Base-by-base conservation (phyloP, 2,329 filamentous ascomycete species). In the Fusarium pininemorale region DNA sequence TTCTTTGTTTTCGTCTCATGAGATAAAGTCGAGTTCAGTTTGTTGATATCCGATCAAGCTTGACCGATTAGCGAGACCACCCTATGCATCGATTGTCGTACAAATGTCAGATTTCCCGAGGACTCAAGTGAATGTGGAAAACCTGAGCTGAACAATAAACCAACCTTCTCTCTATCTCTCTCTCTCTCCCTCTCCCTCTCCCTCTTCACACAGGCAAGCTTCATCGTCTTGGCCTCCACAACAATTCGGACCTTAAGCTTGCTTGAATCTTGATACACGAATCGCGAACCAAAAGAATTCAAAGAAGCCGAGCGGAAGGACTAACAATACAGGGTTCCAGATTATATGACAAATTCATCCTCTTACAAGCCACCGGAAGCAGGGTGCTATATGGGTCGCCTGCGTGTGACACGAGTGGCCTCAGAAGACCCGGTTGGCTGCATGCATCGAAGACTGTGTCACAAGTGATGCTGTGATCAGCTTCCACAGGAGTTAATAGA, bases 351-450 rank as follows among this genome's bases (percentile, higher is more conserved):
- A 42, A 18, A 41, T 22, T 18, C 42, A 38, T 42, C 20, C 39
- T 59, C 32, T 41, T 39, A 22, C 45, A 64, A 69, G 64, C 41
- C 54, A 50, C 50, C 41, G 54, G 69, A 44, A 63, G 30, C 42
- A 61, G 28, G 28, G 39, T 37, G 48, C 71, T 67, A 70, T 59
- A 67, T 61, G 61, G 70, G 57, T 53, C 37, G 38, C 39, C 26
- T 16, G 24, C 8, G 56, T 70, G 60, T 48, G 62, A 63, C 57
- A 61, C 45, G 24, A 60, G 44, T 32, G 37, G 56, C 55, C 44
- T 66, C 44, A 42, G 44, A 28, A 53, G 56, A 35, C 15, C 37
- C 50, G 65, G 65, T 54, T 70, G 56, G 55, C 39, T 66, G 58
- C 64, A 66, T 55, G 24, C 42, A 51, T 54, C 55, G 67, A 67